Conservation (phyloP, 768 basidiomycete species). For the Tricholoma terreum region DNA sequence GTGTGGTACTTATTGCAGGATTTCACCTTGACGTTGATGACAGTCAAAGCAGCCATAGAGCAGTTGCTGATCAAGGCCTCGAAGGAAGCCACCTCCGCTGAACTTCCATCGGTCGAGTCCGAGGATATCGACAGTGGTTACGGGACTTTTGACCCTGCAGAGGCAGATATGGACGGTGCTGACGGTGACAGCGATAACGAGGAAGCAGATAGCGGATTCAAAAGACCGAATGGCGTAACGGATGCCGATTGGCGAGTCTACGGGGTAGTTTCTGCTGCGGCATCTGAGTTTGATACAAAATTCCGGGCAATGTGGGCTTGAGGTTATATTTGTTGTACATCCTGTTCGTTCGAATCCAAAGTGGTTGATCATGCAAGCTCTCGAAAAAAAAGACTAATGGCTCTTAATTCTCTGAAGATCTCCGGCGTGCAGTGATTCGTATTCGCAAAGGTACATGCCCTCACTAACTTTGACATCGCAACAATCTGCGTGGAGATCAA, state of each 20-base stretch:
- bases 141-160: constrained; percentile 21
- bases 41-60: constrained; percentile 48
- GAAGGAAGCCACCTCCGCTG: constrained; percentile 12
- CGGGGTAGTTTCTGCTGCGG: constrained; percentile 40
- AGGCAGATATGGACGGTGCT: constrained; percentile 7
- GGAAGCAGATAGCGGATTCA: constrained; percentile 11
- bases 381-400: background rate
- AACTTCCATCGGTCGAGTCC: constrained; percentile 6
- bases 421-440: background rate
- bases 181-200: constrained; percentile 21
- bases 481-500: background rate
- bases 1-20: constrained; percentile 65
- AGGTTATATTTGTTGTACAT: background rate
- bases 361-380: no score
- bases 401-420: background rate
- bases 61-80: constrained; percentile 36
- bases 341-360: background rate
- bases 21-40: constrained; percentile 48
- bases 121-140: constrained; percentile 24
- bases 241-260: constrained; percentile 57
- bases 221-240: constrained; percentile 37
- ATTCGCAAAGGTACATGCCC: background rate
- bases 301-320: constrained; percentile 64
- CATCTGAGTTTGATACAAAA: constrained; percentile 53
- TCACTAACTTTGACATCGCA: background rate